Conservation (phyloP, 768 basidiomycete species). For the Hypholoma sublateritium region DNA sequence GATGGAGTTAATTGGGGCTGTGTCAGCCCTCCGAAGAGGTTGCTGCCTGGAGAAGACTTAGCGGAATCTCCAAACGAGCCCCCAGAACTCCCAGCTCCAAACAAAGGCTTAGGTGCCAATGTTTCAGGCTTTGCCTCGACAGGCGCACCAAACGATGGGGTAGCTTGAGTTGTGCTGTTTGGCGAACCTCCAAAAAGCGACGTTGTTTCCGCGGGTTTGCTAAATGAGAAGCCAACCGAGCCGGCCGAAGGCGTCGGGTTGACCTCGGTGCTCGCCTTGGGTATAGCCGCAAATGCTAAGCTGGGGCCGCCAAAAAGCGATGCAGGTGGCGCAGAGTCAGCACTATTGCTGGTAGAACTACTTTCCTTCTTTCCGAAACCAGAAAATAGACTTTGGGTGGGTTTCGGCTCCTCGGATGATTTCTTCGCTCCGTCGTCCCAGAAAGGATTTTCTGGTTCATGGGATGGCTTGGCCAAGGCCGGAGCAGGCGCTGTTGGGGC, state of each 20-base stretch:
- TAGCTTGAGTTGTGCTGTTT: conserved; percentile 9
- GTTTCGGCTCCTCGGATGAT: conserved; percentile 5
- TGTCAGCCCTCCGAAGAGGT: conserved; percentile 16
- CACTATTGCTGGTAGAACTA: neutral
- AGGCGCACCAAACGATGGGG: conserved; percentile 17
- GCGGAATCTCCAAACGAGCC: conserved; percentile 15
- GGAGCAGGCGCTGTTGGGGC: conserved; percentile 6
- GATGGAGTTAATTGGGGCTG: conserved; percentile 17
- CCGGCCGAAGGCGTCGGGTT: neutral
- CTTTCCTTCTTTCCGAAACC: conserved; percentile 7
- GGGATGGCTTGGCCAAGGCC: conserved; percentile 24
- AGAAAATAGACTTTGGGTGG: conserved; percentile 9
- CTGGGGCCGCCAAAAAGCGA: conserved; percentile 3
- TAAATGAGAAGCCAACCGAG: conserved; percentile 16
- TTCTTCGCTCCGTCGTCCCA: conserved; percentile 40
- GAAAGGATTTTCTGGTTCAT: conserved; percentile 41
- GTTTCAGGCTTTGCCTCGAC: conserved; percentile 11
- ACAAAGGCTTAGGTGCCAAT: conserved; percentile 16
- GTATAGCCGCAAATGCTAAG: conserved; percentile 5
- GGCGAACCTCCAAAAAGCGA: neutral
- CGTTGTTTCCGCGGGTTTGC: conserved; percentile 13
- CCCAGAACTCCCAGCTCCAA: conserved; percentile 14
- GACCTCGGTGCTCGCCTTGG: conserved; percentile 3
- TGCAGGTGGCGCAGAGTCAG: neutral
- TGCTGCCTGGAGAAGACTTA: conserved; percentile 14